phyloP scores from a whole-genome alignment of 345 rosid genomes.

The Pseudoturritis turrita region DNA sequence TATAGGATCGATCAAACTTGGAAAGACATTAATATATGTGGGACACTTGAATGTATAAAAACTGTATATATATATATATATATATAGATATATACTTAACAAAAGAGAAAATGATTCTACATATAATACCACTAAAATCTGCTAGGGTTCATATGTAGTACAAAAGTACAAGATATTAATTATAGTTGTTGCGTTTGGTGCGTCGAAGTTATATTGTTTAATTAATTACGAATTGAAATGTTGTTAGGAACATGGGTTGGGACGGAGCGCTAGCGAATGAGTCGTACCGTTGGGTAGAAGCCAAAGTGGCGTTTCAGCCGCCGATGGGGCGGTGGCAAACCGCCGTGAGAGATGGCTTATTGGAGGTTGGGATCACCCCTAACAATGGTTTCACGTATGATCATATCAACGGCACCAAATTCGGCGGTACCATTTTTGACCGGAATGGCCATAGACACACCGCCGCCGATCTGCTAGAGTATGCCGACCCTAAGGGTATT shows the following conservation, averaged over 20 bases:
- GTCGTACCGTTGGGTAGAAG: slow-evolving; percentile 66
- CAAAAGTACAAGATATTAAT: background rate
- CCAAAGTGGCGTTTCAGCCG: slow-evolving; percentile 47
- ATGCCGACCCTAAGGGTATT: slow-evolving; percentile 48
- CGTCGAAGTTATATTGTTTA: background rate
- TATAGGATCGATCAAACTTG: background rate
- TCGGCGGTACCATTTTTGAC: slow-evolving; percentile 73
- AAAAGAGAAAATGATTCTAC: background rate
- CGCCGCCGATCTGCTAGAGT: slow-evolving; percentile 62
- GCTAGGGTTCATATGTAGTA: background rate
- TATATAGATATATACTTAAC: background rate
- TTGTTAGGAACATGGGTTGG: slow-evolving; percentile 47
- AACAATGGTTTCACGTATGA: slow-evolving; percentile 70
- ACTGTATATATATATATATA: too few relatives aligned
- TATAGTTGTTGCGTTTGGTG: background rate
- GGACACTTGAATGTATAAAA: background rate
- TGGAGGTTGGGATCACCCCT: slow-evolving; percentile 58
- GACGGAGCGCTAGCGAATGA: slow-evolving; percentile 41
- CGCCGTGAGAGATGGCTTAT: slow-evolving; percentile 63
- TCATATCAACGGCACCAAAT: slow-evolving; percentile 62
- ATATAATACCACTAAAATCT: background rate
- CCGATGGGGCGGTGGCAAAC: slow-evolving; percentile 58
- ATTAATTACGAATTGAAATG: slow-evolving; percentile 1
- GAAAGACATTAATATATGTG: background rate
- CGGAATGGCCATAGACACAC: slow-evolving; percentile 59